Evolutionary conservation across 371 early-diverging fungal species (phyloP).

Genomic region (Entomophthora muscae): DNA sequence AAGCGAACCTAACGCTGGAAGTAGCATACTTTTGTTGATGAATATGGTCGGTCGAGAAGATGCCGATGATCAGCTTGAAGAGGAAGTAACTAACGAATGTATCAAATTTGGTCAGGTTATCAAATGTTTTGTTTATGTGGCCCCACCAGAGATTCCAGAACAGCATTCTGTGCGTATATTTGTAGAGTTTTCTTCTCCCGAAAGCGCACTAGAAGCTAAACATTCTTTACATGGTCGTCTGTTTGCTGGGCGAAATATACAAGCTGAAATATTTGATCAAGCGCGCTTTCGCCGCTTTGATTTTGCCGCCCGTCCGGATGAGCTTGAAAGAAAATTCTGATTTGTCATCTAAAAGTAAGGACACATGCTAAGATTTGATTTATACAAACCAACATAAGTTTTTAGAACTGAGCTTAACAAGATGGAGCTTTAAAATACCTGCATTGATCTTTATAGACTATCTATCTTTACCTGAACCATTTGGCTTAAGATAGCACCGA

Average conservation of each 20-base stretch:
- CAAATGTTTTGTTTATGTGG: slow-evolving; percentile 37
- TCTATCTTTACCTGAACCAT: too few relatives aligned
- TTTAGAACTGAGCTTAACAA: too few relatives aligned
- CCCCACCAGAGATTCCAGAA: slow-evolving; percentile 19
- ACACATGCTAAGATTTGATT: too few relatives aligned
- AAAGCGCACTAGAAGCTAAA: slow-evolving; percentile 33
- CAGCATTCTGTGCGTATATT: slow-evolving; percentile 52
- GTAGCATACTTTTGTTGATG: background rate
- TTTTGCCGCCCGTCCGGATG: slow-evolving; percentile 29
- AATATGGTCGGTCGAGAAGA: slow-evolving; percentile 40
- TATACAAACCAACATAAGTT: too few relatives aligned
- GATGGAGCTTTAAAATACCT: too few relatives aligned
- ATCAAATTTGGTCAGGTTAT: slow-evolving; percentile 50
- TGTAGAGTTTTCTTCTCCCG: slow-evolving; percentile 33
- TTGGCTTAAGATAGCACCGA: too few relatives aligned
- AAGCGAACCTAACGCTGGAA: background rate
- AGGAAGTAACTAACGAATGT: slow-evolving; percentile 61
- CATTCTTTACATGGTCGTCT: slow-evolving; percentile 47
- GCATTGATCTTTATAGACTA: too few relatives aligned
- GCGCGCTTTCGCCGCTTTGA: slow-evolving; percentile 29
- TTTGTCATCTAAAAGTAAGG: slow-evolving; percentile 4
- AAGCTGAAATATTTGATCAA: slow-evolving; percentile 34
- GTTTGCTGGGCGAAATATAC: slow-evolving; percentile 52
- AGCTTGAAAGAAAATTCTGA: slow-evolving; percentile 11
- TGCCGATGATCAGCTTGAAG: slow-evolving; percentile 47